Conservation (phyloP, 345 rosid species). For the Melastoma malabathricum region DNA sequence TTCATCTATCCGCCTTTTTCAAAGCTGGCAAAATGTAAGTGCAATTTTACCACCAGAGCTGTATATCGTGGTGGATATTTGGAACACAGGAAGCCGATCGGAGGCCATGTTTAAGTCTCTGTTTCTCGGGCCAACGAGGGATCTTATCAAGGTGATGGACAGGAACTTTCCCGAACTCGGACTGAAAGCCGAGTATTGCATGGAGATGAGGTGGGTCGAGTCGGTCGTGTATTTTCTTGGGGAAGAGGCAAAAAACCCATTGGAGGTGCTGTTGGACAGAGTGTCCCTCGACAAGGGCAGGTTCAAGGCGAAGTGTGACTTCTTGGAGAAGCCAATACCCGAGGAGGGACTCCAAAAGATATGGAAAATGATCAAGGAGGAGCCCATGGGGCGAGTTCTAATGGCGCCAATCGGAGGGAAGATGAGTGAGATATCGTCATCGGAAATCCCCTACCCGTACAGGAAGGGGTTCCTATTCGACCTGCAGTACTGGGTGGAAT, state of each 20-base stretch:
- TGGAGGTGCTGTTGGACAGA: conserved; percentile 18
- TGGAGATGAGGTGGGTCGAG: conserved; percentile 36
- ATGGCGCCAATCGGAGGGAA: conserved; percentile 48
- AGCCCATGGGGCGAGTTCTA: conserved; percentile 10
- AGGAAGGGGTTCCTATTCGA: conserved; percentile 25
- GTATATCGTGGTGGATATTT: too few relatives aligned
- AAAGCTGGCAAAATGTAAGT: too few relatives aligned
- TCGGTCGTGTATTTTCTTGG: conserved; percentile 24
- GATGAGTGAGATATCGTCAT: conserved; percentile 25
- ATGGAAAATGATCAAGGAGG: conserved; percentile 12
- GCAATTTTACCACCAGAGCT: too few relatives aligned
- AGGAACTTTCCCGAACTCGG: conserved; percentile 35
- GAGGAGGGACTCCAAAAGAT: conserved; percentile 14
- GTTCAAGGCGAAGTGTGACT: conserved; percentile 37
- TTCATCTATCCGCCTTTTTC: too few relatives aligned
- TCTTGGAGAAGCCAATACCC: conserved; percentile 21
- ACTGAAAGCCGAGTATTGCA: conserved; percentile 23
- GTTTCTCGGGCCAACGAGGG: conserved; percentile 21
- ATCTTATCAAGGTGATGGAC: conserved; percentile 16
- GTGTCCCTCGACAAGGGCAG: conserved; percentile 5
- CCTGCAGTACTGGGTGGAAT: too few relatives aligned
- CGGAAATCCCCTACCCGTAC: conserved; percentile 40
- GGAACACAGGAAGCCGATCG: conserved; percentile 17
- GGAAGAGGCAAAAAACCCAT: conserved; percentile 6
- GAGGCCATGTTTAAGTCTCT: conserved; percentile 15